Evolutionary conservation across 768 basidiomycete genomes (phyloP).

Genomic region (Paxillus ammoniavirescens): DNA sequence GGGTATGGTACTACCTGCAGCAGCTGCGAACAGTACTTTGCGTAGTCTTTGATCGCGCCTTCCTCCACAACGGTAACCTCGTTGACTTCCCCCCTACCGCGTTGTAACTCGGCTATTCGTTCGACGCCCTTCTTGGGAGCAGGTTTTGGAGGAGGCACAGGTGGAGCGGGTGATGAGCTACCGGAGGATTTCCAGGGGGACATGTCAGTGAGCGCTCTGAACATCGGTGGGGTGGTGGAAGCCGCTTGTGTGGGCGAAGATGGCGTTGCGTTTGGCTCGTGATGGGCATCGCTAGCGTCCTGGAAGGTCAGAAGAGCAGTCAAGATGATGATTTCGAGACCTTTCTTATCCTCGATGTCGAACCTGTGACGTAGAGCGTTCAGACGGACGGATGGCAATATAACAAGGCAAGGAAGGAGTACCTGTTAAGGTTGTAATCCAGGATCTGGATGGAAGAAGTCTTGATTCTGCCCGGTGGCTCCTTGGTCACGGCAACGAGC

Average conservation of each 20-base stretch:
- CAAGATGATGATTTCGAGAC: slow-evolving; percentile 78
- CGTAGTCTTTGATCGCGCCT: slow-evolving; percentile 64
- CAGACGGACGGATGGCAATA: background rate
- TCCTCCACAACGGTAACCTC: slow-evolving; percentile 71
- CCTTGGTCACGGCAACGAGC: slow-evolving; percentile 78
- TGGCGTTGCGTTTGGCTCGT: slow-evolving; percentile 29
- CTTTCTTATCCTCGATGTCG: slow-evolving; percentile 82
- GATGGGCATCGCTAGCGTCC: slow-evolving; percentile 61
- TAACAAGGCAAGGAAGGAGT: slow-evolving; percentile 5
- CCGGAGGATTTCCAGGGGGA: slow-evolving; percentile 13
- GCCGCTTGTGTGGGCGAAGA: background rate
- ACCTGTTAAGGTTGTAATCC: slow-evolving; percentile 85
- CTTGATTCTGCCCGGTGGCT: slow-evolving; percentile 63
- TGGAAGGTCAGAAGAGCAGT: slow-evolving; percentile 76
- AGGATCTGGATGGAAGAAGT: slow-evolving; percentile 71
- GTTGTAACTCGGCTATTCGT: slow-evolving; percentile 71
- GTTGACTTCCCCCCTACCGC: slow-evolving; percentile 65
- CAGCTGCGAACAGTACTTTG: slow-evolving; percentile 59
- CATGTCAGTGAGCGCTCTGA: slow-evolving; percentile 1
- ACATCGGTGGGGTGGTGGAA: background rate
- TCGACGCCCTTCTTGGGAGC: slow-evolving; percentile 64
- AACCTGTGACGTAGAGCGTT: slow-evolving; percentile 45
- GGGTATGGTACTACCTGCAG: slow-evolving; percentile 47
- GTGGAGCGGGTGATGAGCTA: slow-evolving; percentile 22
- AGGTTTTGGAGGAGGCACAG: slow-evolving; percentile 57